Conservation (phyloP, 2,329 filamentous ascomycete species). For the Pseudocercospora eumusae region DNA sequence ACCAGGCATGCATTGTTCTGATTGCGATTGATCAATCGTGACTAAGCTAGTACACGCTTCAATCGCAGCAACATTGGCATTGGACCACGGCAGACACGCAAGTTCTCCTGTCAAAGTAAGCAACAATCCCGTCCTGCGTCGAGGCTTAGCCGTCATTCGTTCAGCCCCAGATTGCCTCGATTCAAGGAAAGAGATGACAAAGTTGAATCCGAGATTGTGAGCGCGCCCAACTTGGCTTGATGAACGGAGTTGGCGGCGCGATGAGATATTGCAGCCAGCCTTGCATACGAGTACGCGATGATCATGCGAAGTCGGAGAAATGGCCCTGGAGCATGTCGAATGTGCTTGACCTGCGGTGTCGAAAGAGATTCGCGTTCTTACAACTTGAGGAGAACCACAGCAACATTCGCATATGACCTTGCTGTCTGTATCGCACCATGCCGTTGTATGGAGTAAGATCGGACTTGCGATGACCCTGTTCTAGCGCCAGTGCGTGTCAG, state of each 20-base stretch:
- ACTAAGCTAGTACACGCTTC: neutral
- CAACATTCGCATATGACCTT: neutral
- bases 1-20: neutral
- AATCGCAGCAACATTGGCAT: too few species aligned
- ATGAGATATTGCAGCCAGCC: too few species aligned
- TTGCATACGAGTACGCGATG: too few species aligned
- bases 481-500: neutral
- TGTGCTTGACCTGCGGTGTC: too few species aligned
- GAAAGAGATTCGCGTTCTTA: too few species aligned
- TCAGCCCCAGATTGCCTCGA: neutral
- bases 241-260: too few species aligned
- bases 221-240: too few species aligned
- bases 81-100: too few species aligned
- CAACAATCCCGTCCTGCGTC: neutral
- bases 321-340: too few species aligned
- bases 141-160: constrained; percentile 1
- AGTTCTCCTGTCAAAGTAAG: neutral
- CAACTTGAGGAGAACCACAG: too few species aligned
- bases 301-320: too few species aligned
- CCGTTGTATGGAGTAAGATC: neutral
- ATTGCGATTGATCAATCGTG: neutral
- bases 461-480: neutral
- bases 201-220: neutral
- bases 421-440: neutral
- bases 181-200: neutral